These are phyloP conservation scores for Toxoplasma gondii DNA, from an alignment of 169 alveolate genomes.

Conservation along the genomic window DNA sequence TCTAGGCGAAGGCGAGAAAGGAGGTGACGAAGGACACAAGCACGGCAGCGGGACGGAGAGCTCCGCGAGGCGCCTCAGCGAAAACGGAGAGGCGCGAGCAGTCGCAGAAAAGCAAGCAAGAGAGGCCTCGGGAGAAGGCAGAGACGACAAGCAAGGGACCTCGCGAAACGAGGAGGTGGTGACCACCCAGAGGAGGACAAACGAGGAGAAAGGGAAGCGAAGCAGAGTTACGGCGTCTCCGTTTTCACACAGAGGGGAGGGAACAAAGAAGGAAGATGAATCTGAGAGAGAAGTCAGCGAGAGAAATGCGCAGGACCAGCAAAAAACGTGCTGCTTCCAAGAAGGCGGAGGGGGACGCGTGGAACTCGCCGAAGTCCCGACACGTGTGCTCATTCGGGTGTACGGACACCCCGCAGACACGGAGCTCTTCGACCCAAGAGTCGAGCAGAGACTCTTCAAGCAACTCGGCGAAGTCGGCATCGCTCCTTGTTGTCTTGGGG, in stretches of 20 bases:
- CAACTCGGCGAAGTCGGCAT: slow-evolving; percentile 25
- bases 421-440: slow-evolving; percentile 44
- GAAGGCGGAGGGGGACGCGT: background rate
- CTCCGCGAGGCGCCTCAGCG: too few relatives aligned
- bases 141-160: background rate
- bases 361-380: background rate
- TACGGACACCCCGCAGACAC: slow-evolving; percentile 52
- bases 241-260: too few relatives aligned
- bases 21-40: background rate
- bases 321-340: background rate
- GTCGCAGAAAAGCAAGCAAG: too few relatives aligned
- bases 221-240: background rate
- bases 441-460: slow-evolving; percentile 50
- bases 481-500: slow-evolving; percentile 54
- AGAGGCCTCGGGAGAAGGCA: too few relatives aligned
- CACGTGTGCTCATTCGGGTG: slow-evolving; percentile 40
- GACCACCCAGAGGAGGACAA: too few relatives aligned
- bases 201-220: too few relatives aligned
- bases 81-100: too few relatives aligned
- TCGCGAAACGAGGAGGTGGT: background rate
- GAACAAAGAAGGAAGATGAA: background rate
- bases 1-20: background rate
- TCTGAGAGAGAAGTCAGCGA: background rate
- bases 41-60: too few relatives aligned
- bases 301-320: background rate